These are phyloP conservation scores for Infundibulicybe gibba DNA, from an alignment of 768 basidiomycete species.

Conservation along the genomic window DNA sequence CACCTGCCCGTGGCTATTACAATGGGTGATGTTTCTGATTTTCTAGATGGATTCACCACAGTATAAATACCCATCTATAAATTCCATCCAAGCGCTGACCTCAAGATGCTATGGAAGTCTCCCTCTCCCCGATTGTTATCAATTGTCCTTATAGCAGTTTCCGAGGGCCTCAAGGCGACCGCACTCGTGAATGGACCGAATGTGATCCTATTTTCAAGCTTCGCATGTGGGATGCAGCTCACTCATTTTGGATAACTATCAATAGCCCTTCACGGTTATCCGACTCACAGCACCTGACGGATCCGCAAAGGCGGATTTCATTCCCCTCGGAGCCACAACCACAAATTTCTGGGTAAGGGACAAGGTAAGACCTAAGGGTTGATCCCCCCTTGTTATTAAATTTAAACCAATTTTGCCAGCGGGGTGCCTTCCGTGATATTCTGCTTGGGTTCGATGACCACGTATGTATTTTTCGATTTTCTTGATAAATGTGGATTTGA, in stretches of 20 bases:
- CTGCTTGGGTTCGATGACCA: conserved; percentile 44
- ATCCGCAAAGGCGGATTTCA: conserved; percentile 38
- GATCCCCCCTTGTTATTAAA: neutral
- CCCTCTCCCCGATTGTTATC: no score
- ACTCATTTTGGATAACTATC: neutral
- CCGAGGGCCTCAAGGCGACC: no score
- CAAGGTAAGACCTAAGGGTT: conserved; percentile 20
- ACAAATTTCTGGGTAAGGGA: conserved; percentile 48
- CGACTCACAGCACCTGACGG: conserved; percentile 31
- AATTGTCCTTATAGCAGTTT: no score
- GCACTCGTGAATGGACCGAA: no score
- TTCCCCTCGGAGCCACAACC: conserved; percentile 39
- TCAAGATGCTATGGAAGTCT: no score
- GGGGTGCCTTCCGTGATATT: conserved; percentile 40
- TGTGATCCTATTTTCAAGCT: no score
- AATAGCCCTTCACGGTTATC: conserved; percentile 23
- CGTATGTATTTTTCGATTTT: conserved; percentile 13
- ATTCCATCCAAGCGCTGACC: no score
- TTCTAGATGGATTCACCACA: no score
- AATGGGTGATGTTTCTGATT: no score
- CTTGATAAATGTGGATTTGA: no score
- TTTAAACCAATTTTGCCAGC: conserved; percentile 7
- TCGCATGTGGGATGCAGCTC: neutral
- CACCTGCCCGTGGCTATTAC: no score
- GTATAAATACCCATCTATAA: no score